Evolutionary conservation across 768 basidiomycete species (phyloP), one percentile per base, ranked within the genome.

Genomic region (Amanita subjunquillea): DNA sequence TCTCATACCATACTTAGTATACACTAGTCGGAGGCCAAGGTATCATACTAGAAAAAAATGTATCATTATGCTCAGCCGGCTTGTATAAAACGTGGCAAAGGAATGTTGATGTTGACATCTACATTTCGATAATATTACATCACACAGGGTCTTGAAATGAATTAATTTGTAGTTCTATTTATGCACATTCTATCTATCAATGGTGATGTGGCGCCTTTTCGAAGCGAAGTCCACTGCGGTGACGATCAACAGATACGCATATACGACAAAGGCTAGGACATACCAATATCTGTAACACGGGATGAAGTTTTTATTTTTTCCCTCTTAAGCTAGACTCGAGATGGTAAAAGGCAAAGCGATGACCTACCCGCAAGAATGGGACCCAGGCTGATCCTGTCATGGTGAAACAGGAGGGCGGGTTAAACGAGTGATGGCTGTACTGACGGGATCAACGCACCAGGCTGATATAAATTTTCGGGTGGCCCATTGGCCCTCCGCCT

Each of bases 381-480:
- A 79, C 55, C 91, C 88, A 51, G 87, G 83, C 68, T 91, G 82
- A 73, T 98, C 92, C 90, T 92, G 49, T 51, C 34, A 23, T 13
- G 20, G 22, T 23, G 53, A 53, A 54, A 56, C 51, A 54, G 43
- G 38, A 52, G 62, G n/a, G 5, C 0, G 41, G 2, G 6, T 40
- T 40, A 40, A 17, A 20, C 10, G n/a, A 3, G 5, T 8, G 39
- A 12, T 42, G 20, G 20, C 5, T 20, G 9, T 12, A 1, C 9
- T 50, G 39, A 53, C 32, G 15, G 38, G 37, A 50, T 29, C 39
- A 29, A 71, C 87, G 55, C 60, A 92, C 93, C 65, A 99, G 67
- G 72, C 98, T 98, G 67, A 99, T 92, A 63, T 80, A 98, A 55
- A 98, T 83, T 73, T 92, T 94, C 4, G 96, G 96, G 65, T 99